These are phyloP conservation scores for Gossypium schwendimanii DNA, from an alignment of 441 rosid genomes.

Conservation along the genomic window DNA sequence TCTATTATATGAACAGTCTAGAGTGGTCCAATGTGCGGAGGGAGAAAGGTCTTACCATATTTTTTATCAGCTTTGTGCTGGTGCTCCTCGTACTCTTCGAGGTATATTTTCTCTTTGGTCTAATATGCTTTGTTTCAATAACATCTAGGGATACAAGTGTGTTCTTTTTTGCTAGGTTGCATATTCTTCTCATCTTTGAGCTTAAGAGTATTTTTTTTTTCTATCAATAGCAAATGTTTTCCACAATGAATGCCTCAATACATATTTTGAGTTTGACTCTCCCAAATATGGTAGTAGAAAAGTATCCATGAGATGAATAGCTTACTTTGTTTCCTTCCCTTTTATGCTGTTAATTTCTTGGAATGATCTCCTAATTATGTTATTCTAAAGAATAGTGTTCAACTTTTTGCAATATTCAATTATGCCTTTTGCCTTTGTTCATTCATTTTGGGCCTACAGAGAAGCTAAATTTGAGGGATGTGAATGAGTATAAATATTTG, in stretches of 20 bases:
- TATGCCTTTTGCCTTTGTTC: slow-evolving; percentile 16
- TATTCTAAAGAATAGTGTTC: neutral
- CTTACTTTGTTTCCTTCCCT: neutral
- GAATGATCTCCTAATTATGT: neutral
- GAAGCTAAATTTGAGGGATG: slow-evolving; percentile 70
- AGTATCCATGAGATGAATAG: slow-evolving; percentile 7
- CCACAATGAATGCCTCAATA: neutral
- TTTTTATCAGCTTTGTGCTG: slow-evolving; percentile 98
- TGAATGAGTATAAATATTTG: slow-evolving; percentile 73
- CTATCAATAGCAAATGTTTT: neutral
- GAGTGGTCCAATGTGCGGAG: slow-evolving; percentile 90
- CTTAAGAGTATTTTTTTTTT: neutral
- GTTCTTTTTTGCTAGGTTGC: neutral
- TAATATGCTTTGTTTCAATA: neutral
- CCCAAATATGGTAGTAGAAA: neutral
- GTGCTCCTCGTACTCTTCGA: slow-evolving; percentile 67
- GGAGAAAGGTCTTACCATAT: slow-evolving; percentile 99
- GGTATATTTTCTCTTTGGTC: slow-evolving; percentile 40
- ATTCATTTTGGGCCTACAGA: slow-evolving; percentile 38
- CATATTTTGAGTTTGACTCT: neutral
- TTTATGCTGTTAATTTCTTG: slow-evolving; percentile 2
- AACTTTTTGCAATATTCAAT: neutral
- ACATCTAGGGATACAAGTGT: neutral
- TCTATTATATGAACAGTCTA: slow-evolving; percentile 57
- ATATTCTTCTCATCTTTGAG: slow-evolving; percentile 2